phyloP scores from a whole-genome alignment of 2,329 filamentous ascomycete species.

The Pseudogymnoascus sp. region DNA sequence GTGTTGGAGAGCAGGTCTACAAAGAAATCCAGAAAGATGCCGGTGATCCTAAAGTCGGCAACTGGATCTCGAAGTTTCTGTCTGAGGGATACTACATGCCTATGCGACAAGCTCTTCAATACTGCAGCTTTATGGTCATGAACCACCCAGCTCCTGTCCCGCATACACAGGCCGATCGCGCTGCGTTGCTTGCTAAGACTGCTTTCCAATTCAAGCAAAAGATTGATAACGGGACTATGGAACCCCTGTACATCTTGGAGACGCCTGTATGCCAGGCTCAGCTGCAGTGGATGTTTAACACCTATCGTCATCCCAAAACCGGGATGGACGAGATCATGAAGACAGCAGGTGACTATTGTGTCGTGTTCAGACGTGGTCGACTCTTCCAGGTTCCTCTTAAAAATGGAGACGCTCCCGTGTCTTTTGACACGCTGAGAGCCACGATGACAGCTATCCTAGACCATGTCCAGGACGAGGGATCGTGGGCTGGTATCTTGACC shows the following conservation, averaged over 20 bases:
- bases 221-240: slow-evolving; percentile 17
- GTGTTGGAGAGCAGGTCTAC: slow-evolving; percentile 15
- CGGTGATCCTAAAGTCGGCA: slow-evolving; percentile 18
- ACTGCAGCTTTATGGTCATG: slow-evolving; percentile 20
- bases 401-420: slow-evolving; percentile 6
- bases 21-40: slow-evolving; percentile 13
- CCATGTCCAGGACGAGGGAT: slow-evolving; percentile 4
- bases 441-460: slow-evolving; percentile 21
- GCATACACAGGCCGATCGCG: slow-evolving; percentile 24
- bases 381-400: slow-evolving; percentile 23
- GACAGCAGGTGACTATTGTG: slow-evolving; percentile 21
- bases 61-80: slow-evolving; percentile 20
- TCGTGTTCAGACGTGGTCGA: slow-evolving; percentile 21
- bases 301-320: slow-evolving; percentile 20
- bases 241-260: slow-evolving; percentile 16
- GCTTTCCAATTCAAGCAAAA: slow-evolving; percentile 22
- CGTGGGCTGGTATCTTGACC: slow-evolving; percentile 14
- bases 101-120: slow-evolving; percentile 19
- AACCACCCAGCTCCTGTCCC: slow-evolving; percentile 16
- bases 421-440: slow-evolving; percentile 14
- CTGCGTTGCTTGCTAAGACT: slow-evolving; percentile 22
- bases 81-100: slow-evolving; percentile 17
- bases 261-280: slow-evolving; percentile 19
- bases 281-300: slow-evolving; percentile 26
- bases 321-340: slow-evolving; percentile 19